phyloP scores from a whole-genome alignment of 2,329 filamentous ascomycete genomes.

The Dactylella cylindrospora region DNA sequence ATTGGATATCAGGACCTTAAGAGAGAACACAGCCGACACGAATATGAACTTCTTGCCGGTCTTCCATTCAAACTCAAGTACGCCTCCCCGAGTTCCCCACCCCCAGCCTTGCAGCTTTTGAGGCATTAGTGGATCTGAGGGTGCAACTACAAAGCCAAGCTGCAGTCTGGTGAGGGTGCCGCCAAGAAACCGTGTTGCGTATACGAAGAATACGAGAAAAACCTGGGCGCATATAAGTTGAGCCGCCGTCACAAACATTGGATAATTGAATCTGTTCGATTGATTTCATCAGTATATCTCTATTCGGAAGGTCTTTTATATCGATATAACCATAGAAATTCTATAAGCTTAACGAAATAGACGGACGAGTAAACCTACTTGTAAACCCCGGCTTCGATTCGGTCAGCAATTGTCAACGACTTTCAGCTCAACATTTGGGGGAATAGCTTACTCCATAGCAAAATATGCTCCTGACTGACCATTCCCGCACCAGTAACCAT shows the following conservation, averaged over 20 bases:
- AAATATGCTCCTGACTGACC: conserved; percentile 47
- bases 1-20: conserved; percentile 59
- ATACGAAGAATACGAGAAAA: conserved; percentile 56
- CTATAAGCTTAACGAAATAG: conserved; percentile 1
- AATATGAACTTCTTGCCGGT: conserved; percentile 57
- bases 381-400: conserved; percentile 46
- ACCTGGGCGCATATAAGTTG: conserved; percentile 58
- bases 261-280: conserved; percentile 57
- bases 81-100: conserved; percentile 59
- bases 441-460: conserved; percentile 46
- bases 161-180: conserved; percentile 54
- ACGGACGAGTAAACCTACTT: conserved; percentile 42
- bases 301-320: neutral
- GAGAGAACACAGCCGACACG: conserved; percentile 57
- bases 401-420: conserved; percentile 7
- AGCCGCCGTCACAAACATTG: conserved; percentile 57
- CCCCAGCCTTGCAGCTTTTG: conserved; percentile 53
- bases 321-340: too few species aligned
- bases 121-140: conserved; percentile 48
- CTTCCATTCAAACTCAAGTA: conserved; percentile 58
- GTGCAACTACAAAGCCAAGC: conserved; percentile 54
- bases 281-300: neutral
- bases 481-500: conserved; percentile 44
- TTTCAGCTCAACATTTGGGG: neutral
- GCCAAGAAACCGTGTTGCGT: conserved; percentile 56